These are phyloP conservation scores for Paramyrothecium sp. DNA, from an alignment of 2,329 filamentous ascomycete species.

Conservation along the genomic window DNA sequence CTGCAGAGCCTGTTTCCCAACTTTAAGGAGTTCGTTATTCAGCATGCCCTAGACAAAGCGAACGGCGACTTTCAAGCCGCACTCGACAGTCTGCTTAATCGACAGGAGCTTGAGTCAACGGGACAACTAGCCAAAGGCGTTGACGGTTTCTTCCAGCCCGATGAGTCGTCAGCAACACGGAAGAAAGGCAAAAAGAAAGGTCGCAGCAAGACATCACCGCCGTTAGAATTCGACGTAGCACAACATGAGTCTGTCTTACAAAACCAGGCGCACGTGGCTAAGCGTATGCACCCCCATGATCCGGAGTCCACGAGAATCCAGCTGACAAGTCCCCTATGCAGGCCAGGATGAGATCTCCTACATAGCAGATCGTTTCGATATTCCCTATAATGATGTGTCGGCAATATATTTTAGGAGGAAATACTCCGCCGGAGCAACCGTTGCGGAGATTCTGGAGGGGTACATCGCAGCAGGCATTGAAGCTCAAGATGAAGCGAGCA, in stretches of 20 bases:
- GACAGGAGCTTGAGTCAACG: slow-evolving; percentile 72
- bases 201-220: slow-evolving; percentile 20
- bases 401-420: slow-evolving; percentile 36
- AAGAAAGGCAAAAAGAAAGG: slow-evolving; percentile 37
- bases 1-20: slow-evolving; percentile 72
- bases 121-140: slow-evolving; percentile 67
- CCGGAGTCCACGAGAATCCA: background rate
- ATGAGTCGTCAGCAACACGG: slow-evolving; percentile 38
- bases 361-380: slow-evolving; percentile 41
- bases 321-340: slow-evolving; percentile 5
- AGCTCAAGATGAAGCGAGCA: slow-evolving; percentile 24
- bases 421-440: slow-evolving; percentile 37
- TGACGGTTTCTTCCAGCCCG: slow-evolving; percentile 72
- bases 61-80: slow-evolving; percentile 66
- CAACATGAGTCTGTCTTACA: slow-evolving; percentile 13
- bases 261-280: slow-evolving; percentile 21
- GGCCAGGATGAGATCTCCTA: slow-evolving; percentile 40
- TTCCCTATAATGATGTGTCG: slow-evolving; percentile 38
- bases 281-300: slow-evolving; percentile 20
- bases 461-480: slow-evolving; percentile 37
- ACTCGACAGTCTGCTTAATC: slow-evolving; percentile 78
- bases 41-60: slow-evolving; percentile 64
- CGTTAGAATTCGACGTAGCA: slow-evolving; percentile 9
- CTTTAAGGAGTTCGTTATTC: slow-evolving; percentile 64
- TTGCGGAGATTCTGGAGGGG: slow-evolving; percentile 40